These are phyloP conservation scores for Rhodamnia argentea DNA, from an alignment of 345 rosid genomes.

Conservation along the genomic window DNA sequence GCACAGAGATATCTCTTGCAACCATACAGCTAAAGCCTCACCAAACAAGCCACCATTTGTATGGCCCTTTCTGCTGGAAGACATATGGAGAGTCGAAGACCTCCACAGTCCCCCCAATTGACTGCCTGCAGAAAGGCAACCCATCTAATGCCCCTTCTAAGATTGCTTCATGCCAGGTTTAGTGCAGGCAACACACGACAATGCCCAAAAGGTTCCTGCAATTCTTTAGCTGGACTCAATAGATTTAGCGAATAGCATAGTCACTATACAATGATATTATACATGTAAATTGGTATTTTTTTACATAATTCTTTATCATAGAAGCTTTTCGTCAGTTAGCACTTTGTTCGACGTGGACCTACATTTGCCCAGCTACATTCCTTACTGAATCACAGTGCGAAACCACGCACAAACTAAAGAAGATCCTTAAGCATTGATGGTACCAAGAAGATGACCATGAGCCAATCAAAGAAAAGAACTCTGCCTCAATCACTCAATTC, in stretches of 20 bases:
- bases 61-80: constrained; percentile 61
- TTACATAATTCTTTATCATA: background rate
- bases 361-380: background rate
- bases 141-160: constrained; percentile 17
- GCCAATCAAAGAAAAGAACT: background rate
- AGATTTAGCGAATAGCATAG: background rate
- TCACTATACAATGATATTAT: background rate
- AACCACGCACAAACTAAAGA: background rate
- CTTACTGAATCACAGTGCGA: background rate
- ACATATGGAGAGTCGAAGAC: constrained; percentile 51
- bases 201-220: background rate
- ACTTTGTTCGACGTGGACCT: background rate
- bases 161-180: constrained; percentile 21
- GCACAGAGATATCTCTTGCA: constrained; percentile 47
- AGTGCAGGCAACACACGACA: background rate
- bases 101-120: constrained; percentile 40
- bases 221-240: background rate
- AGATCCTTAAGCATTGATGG: background rate
- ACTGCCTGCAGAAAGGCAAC: constrained; percentile 38
- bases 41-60: constrained; percentile 12
- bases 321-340: background rate
- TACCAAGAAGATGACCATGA: background rate
- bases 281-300: background rate
- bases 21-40: constrained; percentile 43
- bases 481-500: background rate